A percentile compares a stretch with the other conserved stretches of the same genome.
Evolutionary conservation across 179 eudicot species (phyloP).

Genomic region (Beta corolliflora): DNA sequence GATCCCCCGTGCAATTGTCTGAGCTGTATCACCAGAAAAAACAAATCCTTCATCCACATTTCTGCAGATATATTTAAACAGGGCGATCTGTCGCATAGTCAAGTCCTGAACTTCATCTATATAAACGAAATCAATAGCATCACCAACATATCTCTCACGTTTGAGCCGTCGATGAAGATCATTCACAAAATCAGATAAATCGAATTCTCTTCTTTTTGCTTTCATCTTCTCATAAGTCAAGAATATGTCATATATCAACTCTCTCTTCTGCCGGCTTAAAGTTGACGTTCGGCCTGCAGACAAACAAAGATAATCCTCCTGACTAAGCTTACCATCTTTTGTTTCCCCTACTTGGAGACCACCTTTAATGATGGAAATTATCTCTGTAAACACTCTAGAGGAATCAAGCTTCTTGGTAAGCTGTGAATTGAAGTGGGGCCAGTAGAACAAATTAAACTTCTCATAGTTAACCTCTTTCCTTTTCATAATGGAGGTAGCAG

Average conservation of each 20-base stretch:
- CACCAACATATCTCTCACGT: constrained; percentile 44
- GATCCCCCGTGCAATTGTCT: constrained; percentile 75
- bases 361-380: constrained; percentile 70
- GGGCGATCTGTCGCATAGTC: constrained; percentile 61
- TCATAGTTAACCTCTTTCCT: constrained; percentile 61
- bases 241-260: constrained; percentile 53
- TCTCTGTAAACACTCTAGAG: constrained; percentile 60
- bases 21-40: constrained; percentile 84
- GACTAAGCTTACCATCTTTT: constrained; percentile 31
- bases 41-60: constrained; percentile 80
- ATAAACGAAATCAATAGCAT: constrained; percentile 65
- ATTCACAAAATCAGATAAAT: constrained; percentile 64
- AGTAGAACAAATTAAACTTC: constrained; percentile 47
- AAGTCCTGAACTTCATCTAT: constrained; percentile 86
- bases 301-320: constrained; percentile 43
- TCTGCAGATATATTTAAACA: constrained; percentile 59
- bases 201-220: constrained; percentile 49
- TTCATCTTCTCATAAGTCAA: constrained; percentile 63
- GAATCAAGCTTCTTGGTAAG: constrained; percentile 60
- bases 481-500: constrained; percentile 42
- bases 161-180: constrained; percentile 62
- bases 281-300: constrained; percentile 47
- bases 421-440: constrained; percentile 61
- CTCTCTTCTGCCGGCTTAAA: constrained; percentile 38
- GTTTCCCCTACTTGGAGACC: constrained; percentile 42